These are phyloP conservation scores for Phoma herbarum DNA, from an alignment of 2,329 filamentous ascomycete genomes.

Conservation along the genomic window DNA sequence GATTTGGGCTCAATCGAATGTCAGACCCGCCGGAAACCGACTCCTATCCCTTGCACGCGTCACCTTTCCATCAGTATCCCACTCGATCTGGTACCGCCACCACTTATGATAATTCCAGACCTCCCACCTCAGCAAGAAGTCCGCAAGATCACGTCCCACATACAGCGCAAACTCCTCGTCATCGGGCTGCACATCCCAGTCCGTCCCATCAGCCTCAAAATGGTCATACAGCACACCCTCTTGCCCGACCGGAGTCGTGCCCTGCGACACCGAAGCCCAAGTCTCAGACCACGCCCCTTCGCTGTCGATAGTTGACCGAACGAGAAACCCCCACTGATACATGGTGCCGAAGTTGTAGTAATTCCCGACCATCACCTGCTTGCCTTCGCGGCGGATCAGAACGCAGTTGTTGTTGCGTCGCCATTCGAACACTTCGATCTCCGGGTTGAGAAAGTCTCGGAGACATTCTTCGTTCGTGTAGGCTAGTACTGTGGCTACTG, in stretches of 20 bases:
- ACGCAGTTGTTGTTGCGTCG: constrained; percentile 21
- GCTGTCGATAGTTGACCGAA: constrained; percentile 20
- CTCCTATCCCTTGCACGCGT: constrained; percentile 17
- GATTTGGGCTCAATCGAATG: constrained; percentile 3
- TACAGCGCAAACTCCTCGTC: constrained; percentile 24
- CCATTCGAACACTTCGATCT: constrained; percentile 29
- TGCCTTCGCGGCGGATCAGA: constrained; percentile 26
- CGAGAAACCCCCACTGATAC: constrained; percentile 25
- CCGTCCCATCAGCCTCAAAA: constrained; percentile 5
- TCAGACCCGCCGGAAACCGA: constrained; percentile 14
- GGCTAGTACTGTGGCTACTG: constrained; percentile 26
- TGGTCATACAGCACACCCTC: constrained; percentile 22
- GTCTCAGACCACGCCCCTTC: constrained; percentile 24
- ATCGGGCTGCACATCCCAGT: constrained; percentile 11
- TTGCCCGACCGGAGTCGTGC: constrained; percentile 16
- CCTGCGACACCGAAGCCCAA: constrained; percentile 19
- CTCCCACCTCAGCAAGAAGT: constrained; percentile 17
- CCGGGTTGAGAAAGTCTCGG: constrained; percentile 24
- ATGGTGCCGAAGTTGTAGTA: constrained; percentile 27
- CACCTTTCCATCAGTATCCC: constrained; percentile 24
- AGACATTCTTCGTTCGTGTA: constrained; percentile 22
- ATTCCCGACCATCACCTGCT: constrained; percentile 24
- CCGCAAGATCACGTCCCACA: constrained; percentile 16
- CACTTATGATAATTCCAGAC: constrained; percentile 25
- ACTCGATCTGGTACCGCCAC: constrained; percentile 19